Base-by-base conservation (phyloP, 257 asterid genomes). In the Capsicum chinense region DNA sequence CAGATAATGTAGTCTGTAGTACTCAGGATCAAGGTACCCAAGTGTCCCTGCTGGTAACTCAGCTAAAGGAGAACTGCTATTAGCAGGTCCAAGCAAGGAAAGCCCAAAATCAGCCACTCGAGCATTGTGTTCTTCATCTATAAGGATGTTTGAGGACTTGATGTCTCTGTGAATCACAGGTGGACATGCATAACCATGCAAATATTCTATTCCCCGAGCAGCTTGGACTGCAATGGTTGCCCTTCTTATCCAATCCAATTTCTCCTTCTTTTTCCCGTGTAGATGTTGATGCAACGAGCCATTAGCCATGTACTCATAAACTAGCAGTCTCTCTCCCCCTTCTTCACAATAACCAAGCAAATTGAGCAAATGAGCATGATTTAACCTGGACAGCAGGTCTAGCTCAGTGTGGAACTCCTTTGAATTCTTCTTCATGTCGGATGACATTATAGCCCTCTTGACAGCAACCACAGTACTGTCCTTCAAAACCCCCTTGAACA, bases 151-250 rank as follows among this genome's bases (percentile, higher is more conserved):
- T 6, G 99, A 95, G 1, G 98, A 94, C 84, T 95, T 95, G 47
- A 95, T 95, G 84, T 95, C 99, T 2, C 99, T 90, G 79, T 95
- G 99, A 76, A 95, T 95, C 8, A 95, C 99, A 0, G 99, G 99
- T 7, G 99, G 99, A 80, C 98, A 95, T 68, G 99, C 99, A 33
- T 95, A 95, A 1, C 97, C 99, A 15, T 95, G 99, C 19, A 95
- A 88, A 83, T 95, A 95, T 48, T 94, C 98, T 35, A 95, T 95
- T 71, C 98, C 99, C 5, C 97, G 92, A 69, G 98, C 97, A 12
- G 98, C 97, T 91, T 95, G 98, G 70, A 95, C 99, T 14, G 98
- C 95, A 19, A 95, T 95, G 0, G 98, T 95, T 35, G 93, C 98
- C 64, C 99, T 88, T 67, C 91, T 88, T 56, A 95, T 94, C 98